These are phyloP conservation scores for Venturia asperata DNA, from an alignment of 2,329 filamentous ascomycete genomes.

Conservation along the genomic window DNA sequence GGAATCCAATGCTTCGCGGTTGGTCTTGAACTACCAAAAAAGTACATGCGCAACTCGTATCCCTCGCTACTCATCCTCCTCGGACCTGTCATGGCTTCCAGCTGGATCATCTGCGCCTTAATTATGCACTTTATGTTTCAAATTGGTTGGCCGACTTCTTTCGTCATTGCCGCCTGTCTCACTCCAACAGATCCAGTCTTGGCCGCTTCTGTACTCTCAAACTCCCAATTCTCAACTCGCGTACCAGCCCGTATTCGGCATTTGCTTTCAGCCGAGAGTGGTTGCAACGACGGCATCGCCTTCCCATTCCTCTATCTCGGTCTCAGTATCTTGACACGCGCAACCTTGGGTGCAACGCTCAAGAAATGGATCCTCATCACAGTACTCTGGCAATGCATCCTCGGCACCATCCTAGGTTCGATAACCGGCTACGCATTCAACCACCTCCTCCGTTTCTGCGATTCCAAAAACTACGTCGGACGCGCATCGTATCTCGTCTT, in stretches of 20 bases:
- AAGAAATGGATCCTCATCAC: constrained; percentile 49
- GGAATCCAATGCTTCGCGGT: constrained; percentile 38
- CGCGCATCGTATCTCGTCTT: constrained; percentile 47
- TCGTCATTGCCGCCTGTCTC: constrained; percentile 48
- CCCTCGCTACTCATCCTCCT: constrained; percentile 44
- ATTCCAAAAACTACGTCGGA: constrained; percentile 41
- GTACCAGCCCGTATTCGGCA: constrained; percentile 47
- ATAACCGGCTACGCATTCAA: constrained; percentile 44
- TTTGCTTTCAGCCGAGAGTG: constrained; percentile 48
- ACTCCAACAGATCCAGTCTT: constrained; percentile 53
- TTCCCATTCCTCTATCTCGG: constrained; percentile 53
- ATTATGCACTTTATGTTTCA: constrained; percentile 44
- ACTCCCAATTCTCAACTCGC: constrained; percentile 46
- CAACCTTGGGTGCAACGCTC: constrained; percentile 33
- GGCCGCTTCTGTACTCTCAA: constrained; percentile 47
- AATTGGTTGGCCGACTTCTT: constrained; percentile 39
- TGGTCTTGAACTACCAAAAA: constrained; percentile 33
- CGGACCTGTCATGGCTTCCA: constrained; percentile 46
- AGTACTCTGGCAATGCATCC: constrained; percentile 48
- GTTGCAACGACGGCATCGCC: constrained; percentile 50
- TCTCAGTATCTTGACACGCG: constrained; percentile 38
- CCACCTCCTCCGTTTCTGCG: constrained; percentile 42
- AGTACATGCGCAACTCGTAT: constrained; percentile 47
- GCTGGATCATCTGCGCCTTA: constrained; percentile 42
- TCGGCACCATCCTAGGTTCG: constrained; percentile 44